These are phyloP conservation scores for Spongospora subterranea DNA, from an alignment of 208 protist species.

Conservation along the genomic window DNA sequence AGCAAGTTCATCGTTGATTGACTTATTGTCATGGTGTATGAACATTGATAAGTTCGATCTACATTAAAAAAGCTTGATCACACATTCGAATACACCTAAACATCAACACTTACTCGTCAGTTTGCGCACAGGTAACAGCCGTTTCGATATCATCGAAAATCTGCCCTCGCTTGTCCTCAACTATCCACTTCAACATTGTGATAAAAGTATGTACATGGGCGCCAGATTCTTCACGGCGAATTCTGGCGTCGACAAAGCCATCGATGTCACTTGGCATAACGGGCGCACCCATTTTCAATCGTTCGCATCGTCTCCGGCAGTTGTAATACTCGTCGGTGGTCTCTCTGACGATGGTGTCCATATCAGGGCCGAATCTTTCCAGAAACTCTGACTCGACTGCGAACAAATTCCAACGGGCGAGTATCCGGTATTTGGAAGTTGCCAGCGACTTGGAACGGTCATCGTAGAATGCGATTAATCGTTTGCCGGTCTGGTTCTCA, in stretches of 20 bases:
- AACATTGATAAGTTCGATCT: slow-evolving; percentile 13
- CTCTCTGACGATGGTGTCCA: neutral
- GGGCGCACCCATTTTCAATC: neutral
- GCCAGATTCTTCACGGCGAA: neutral
- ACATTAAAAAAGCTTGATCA: neutral
- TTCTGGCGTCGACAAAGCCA: neutral
- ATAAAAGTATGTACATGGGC: neutral
- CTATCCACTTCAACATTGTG: neutral
- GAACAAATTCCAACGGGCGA: neutral
- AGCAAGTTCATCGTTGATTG: neutral
- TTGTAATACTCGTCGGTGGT: neutral
- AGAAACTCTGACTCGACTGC: neutral
- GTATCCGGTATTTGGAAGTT: slow-evolving; percentile 5
- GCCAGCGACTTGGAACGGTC: neutral
- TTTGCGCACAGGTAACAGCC: neutral
- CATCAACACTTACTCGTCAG: neutral
- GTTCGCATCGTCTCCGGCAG: neutral
- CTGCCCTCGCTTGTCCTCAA: neutral
- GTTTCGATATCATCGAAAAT: neutral
- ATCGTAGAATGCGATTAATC: neutral
- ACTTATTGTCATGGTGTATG: neutral
- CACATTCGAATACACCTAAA: too few species aligned
- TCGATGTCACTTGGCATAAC: neutral
- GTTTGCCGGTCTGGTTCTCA: too few species aligned
- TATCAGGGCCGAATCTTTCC: neutral